Percentiles rank a stretch among this genome's conserved stretches.
phyloP scores from a whole-genome alignment of 106 monocot species.

The Phalaenopsis aphrodite region DNA sequence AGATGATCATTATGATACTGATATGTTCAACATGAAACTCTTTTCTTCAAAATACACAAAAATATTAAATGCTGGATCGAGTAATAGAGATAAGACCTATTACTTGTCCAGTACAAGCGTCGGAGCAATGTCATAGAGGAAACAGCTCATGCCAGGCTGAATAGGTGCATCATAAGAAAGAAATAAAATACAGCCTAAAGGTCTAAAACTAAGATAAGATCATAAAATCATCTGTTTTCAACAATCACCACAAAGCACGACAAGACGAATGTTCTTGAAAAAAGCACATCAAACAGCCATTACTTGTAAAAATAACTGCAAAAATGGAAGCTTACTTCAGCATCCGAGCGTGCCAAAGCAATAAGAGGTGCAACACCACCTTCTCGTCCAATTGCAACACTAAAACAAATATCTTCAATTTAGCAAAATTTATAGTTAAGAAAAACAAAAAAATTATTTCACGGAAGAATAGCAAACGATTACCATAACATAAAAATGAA shows the following conservation, averaged over 20 bases:
- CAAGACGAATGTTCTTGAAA: background rate
- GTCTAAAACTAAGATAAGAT: background rate
- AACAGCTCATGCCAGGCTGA: background rate
- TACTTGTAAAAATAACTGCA: background rate
- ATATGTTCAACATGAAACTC: background rate
- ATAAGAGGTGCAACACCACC: conserved; percentile 66
- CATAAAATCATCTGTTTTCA: background rate
- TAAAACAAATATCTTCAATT: background rate
- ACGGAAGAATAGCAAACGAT: background rate
- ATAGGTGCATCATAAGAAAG: background rate
- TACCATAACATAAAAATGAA: background rate
- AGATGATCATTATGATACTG: background rate
- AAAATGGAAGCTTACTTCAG: conserved; percentile 21
- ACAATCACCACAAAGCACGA: background rate
- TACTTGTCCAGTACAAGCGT: too few species aligned
- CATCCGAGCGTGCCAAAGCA: conserved; percentile 47
- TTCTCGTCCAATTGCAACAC: conserved; percentile 50
- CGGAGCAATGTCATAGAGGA: background rate
- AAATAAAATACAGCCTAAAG: background rate
- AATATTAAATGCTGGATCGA: background rate
- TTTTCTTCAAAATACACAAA: background rate
- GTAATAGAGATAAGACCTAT: too few species aligned
- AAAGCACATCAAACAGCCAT: background rate
- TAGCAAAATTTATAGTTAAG: background rate
- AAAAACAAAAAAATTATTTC: background rate